Evolutionary conservation across 345 rosid species (phyloP).

Genomic region (Eucalyptus pauciflora): DNA sequence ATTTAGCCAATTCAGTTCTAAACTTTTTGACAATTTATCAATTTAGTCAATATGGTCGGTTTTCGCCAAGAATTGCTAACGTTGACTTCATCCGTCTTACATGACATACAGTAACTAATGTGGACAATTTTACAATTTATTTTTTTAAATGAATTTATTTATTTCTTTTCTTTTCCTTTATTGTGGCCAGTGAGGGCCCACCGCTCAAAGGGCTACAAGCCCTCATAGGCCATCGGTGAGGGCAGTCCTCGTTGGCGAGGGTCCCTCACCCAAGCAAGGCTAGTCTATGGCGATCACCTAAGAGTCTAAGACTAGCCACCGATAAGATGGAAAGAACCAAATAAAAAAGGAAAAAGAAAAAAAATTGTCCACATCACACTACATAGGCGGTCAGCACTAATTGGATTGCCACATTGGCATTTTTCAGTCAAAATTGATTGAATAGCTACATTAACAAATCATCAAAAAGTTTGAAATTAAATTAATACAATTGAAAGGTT

Average conservation of each 20-base stretch:
- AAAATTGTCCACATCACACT: background rate
- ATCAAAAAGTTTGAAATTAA: too few relatives aligned
- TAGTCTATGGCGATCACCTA: background rate
- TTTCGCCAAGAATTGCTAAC: rapidly evolving
- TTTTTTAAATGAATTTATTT: too few relatives aligned
- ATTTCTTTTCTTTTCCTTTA: too few relatives aligned
- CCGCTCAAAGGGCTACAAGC: too few relatives aligned
- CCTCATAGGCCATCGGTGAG: too few relatives aligned
- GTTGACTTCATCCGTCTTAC: rapidly evolving
- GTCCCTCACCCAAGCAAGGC: background rate
- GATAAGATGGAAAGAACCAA: too few relatives aligned
- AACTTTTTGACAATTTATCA: background rate
- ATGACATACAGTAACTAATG: rapidly evolving
- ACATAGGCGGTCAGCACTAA: rapidly evolving
- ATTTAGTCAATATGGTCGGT: rapidly evolving
- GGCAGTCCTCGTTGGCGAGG: background rate
- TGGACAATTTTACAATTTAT: too few relatives aligned
- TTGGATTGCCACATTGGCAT: too few relatives aligned
- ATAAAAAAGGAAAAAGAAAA: background rate
- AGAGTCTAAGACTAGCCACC: rapidly evolving
- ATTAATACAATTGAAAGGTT: too few relatives aligned
- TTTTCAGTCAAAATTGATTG: too few relatives aligned
- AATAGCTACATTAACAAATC: too few relatives aligned
- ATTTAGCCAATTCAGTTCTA: rapidly evolving
- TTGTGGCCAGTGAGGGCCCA: rapidly evolving